Evolutionary conservation across 164 flowering plant species (phyloP).

Genomic region (Tetrastigma voinierianum): DNA sequence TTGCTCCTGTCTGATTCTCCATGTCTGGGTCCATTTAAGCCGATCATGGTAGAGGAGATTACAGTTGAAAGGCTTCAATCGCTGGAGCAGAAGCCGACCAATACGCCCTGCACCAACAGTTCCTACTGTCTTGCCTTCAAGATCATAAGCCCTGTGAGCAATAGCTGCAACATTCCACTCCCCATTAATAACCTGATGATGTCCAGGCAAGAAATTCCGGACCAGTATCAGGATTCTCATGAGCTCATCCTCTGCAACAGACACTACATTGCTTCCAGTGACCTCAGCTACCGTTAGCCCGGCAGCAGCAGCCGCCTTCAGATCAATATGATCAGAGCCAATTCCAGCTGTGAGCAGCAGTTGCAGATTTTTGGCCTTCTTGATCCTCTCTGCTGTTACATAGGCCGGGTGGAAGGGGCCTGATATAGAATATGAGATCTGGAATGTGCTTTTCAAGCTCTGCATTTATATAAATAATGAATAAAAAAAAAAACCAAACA

Average conservation of each 20-base stretch:
- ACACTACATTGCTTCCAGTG: conserved; percentile 92
- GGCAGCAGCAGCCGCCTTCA: conserved; percentile 90
- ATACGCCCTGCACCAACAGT: conserved; percentile 97
- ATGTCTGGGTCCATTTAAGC: conserved; percentile 71
- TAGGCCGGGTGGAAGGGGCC: conserved; percentile 99
- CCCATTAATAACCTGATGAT: conserved; percentile 81
- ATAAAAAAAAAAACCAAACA: neutral
- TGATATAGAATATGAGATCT: conserved; percentile 88
- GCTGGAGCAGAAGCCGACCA: conserved; percentile 82
- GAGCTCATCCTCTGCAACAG: conserved; percentile 98
- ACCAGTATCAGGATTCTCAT: conserved; percentile 95
- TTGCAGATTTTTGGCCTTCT: conserved; percentile 82
- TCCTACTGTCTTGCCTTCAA: conserved; percentile 96
- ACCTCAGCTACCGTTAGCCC: conserved; percentile 97
- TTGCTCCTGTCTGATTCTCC: conserved; percentile 74
- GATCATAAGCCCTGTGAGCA: conserved; percentile 89
- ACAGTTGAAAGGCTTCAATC: conserved; percentile 92
- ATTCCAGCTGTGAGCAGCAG: conserved; percentile 96
- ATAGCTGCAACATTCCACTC: conserved; percentile 97
- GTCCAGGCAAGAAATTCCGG: conserved; percentile 84
- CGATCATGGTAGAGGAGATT: conserved; percentile 95
- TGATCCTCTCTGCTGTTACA: conserved; percentile 91
- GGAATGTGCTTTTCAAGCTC: conserved; percentile 95
- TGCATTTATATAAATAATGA: conserved; percentile 30
- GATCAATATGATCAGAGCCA: conserved; percentile 95